A percentile compares a stretch with the other conserved stretches of the same genome.
phyloP scores from a whole-genome alignment of 2,329 filamentous ascomycete species.

The Cercospora sesami region DNA sequence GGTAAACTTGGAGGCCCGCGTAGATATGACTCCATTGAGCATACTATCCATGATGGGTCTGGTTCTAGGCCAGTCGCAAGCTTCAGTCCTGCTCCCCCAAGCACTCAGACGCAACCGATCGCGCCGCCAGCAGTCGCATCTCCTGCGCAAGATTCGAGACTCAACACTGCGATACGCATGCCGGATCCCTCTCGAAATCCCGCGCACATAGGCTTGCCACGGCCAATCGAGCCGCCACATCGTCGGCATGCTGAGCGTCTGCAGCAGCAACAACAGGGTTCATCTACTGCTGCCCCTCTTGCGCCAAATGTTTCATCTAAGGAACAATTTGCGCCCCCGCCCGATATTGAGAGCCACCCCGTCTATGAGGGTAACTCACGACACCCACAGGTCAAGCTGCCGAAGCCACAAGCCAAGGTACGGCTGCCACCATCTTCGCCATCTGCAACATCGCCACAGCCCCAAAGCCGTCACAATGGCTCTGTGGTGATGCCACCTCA shows the following conservation, averaged over 20 bases:
- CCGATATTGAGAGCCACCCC: slow-evolving; percentile 71
- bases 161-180: slow-evolving; percentile 36
- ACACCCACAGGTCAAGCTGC: slow-evolving; percentile 69
- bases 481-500: slow-evolving; percentile 46
- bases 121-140: slow-evolving; percentile 33
- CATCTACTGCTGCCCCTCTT: slow-evolving; percentile 27
- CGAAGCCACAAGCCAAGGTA: slow-evolving; percentile 71
- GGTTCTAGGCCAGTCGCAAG: slow-evolving; percentile 30
- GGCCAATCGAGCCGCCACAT: slow-evolving; percentile 34
- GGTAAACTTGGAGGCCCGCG: slow-evolving; percentile 35
- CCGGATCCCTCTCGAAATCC: slow-evolving; percentile 37
- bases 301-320: slow-evolving; percentile 28
- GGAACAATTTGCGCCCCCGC: slow-evolving; percentile 58
- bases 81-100: slow-evolving; percentile 36
- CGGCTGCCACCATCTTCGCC: slow-evolving; percentile 68
- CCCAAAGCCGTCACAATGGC: slow-evolving; percentile 39
- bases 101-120: slow-evolving; percentile 38
- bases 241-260: slow-evolving; percentile 9
- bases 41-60: slow-evolving; percentile 35
- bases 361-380: slow-evolving; percentile 67
- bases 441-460: slow-evolving; percentile 40
- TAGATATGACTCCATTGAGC: slow-evolving; percentile 32
- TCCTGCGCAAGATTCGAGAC: slow-evolving; percentile 27
- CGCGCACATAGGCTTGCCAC: slow-evolving; percentile 31
- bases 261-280: slow-evolving; percentile 19